Evolutionary conservation across 768 basidiomycete species (phyloP), one percentile per base, ranked within the genome.

Genomic region (Podaxis sp.): DNA sequence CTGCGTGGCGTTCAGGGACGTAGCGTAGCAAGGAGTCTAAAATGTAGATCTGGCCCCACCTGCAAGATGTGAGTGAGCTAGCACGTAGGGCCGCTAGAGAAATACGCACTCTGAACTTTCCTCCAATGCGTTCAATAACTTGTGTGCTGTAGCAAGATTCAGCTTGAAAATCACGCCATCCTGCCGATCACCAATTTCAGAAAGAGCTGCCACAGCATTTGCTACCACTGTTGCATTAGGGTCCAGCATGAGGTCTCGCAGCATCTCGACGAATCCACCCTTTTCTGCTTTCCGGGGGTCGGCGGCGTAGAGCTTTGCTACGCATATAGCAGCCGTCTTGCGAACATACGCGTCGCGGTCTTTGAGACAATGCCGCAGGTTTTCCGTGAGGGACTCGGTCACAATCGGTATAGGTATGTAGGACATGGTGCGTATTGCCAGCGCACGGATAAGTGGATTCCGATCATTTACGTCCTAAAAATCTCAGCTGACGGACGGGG

Each of bases 1-100:
- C 97, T 19, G 85, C 78, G 63, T 92, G 85, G 59, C 83, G 80
- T 68, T 95, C 90, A 3, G 97, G 97, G n/a, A 97, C 92, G 72
- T 91, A 99, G 42, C 95, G 92, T 60, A 99, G 75, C 33, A 99
- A 75, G 1, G 93, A 93, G 73, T 99, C 97, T 46, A 99, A 81
- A 66, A 99, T 99, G 72, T 99, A 99, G 57, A 98, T 95, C 74
- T 98, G 96, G 0, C 96, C 96, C 97, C 97, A 99, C 75, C 96
- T 99, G 72, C 12, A 67, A 49, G 55, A 63, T 17, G 24, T 42
- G 63, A 64, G 63, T 68, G 33, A 63, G 67, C n/a, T 62, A 63
- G 62, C 56, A 42, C 12, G 40, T 51, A 58, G 58, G 26, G 57
- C 36, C 49, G 7, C 36, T 26, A 19, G 7, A 38, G 13, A 38